phyloP scores from a whole-genome alignment of 2,329 filamentous ascomycete genomes.

The Chrysoporthe cubensis region DNA sequence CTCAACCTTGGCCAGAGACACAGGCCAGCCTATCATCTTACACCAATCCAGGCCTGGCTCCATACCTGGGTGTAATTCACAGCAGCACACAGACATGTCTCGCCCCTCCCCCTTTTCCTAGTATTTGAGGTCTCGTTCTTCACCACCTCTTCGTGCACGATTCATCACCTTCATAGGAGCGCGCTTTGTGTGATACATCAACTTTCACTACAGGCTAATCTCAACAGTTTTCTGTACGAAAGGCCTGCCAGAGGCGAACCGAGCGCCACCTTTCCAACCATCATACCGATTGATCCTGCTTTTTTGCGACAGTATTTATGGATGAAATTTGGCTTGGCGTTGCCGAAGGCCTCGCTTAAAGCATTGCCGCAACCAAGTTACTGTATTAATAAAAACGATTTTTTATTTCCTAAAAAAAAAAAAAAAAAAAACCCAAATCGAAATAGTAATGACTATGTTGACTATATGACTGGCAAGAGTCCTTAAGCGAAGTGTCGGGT shows the following conservation, averaged over 20 bases:
- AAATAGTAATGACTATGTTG: not conserved
- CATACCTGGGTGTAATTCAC: not conserved
- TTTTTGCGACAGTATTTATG: too few relatives aligned
- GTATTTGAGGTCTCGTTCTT: not conserved
- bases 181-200: not conserved
- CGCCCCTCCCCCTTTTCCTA: not conserved
- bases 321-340: too few relatives aligned
- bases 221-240: not conserved
- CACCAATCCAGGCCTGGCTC: slow-evolving; percentile 6
- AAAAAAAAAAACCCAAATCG: too few relatives aligned
- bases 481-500: not conserved
- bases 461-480: not conserved
- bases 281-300: too few relatives aligned
- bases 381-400: too few relatives aligned
- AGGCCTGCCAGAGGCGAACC: too few relatives aligned
- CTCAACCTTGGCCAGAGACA: not conserved
- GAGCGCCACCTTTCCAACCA: too few relatives aligned
- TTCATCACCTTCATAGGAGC: not conserved
- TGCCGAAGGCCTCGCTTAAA: not conserved
- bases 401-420: too few relatives aligned
- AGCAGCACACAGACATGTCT: not conserved
- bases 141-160: not conserved
- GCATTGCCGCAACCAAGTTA: not conserved
- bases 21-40: slow-evolving; percentile 14
- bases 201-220: not conserved